Conservation (phyloP, 1,139 yeast species). For the Candida glucosophila region DNA sequence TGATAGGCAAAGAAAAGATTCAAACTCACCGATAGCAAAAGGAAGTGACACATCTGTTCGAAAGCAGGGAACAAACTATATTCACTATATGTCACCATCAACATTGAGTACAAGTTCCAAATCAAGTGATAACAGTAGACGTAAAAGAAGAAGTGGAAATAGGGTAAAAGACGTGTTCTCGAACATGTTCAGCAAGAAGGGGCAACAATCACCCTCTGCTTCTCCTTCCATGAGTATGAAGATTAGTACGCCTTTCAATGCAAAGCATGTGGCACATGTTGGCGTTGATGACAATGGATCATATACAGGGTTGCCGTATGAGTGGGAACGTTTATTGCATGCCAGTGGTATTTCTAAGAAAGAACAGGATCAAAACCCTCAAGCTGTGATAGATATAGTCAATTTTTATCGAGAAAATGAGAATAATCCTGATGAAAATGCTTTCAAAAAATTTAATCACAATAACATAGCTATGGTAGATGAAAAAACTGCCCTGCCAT, state of each 20-base stretch:
- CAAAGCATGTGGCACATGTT: slow-evolving; percentile 88
- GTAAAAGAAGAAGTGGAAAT: slow-evolving; percentile 26
- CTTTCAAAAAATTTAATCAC: slow-evolving; percentile 64
- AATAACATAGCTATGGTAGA: slow-evolving; percentile 16
- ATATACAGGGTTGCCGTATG: slow-evolving; percentile 84
- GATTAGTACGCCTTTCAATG: slow-evolving; percentile 84
- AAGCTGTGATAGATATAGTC: slow-evolving; percentile 89
- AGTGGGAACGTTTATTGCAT: slow-evolving; percentile 78
- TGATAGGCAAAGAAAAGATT: slow-evolving; percentile 2
- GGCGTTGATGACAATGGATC: slow-evolving; percentile 86
- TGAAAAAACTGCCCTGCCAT: slow-evolving; percentile 16
- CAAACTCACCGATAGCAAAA: no score
- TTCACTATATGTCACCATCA: no score
- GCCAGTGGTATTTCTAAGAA: slow-evolving; percentile 80
- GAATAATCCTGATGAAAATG: slow-evolving; percentile 55
- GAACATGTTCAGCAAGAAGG: slow-evolving; percentile 32
- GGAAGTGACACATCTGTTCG: no score
- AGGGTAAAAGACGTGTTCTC: slow-evolving; percentile 33
- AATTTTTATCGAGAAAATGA: slow-evolving; percentile 75
- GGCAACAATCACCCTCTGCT: slow-evolving; percentile 7
- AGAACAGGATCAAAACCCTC: slow-evolving; percentile 87
- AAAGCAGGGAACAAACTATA: no score
- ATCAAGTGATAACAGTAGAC: no score
- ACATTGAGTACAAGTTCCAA: no score
- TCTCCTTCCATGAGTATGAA: slow-evolving; percentile 39